Conservation (phyloP, 768 basidiomycete genomes). For the Boletus sensibilis region DNA sequence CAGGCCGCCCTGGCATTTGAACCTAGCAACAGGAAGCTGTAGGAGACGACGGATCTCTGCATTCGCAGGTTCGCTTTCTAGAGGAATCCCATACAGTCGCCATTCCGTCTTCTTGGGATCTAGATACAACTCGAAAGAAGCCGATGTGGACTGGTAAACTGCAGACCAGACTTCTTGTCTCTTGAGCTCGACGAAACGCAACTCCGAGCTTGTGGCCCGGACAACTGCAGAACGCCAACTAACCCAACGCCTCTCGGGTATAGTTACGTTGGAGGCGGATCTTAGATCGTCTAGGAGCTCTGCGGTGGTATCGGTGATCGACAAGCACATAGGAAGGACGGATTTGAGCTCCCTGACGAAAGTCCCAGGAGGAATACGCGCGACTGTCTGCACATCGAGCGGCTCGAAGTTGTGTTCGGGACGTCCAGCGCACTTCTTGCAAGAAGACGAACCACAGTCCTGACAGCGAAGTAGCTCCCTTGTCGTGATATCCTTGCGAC, state of each 20-base stretch:
- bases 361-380: conserved; percentile 66
- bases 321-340: conserved; percentile 82
- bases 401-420: conserved; percentile 78
- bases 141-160: conserved; percentile 69
- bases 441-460: conserved; percentile 78
- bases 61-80: conserved; percentile 68
- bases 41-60: conserved; percentile 75
- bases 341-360: conserved; percentile 81
- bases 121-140: conserved; percentile 71
- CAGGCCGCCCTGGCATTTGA: conserved; percentile 55
- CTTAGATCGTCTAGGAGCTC: conserved; percentile 53
- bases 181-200: conserved; percentile 82
- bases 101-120: conserved; percentile 80
- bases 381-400: conserved; percentile 49
- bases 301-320: conserved; percentile 49
- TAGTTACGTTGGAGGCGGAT: conserved; percentile 36
- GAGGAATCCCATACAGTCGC: conserved; percentile 76
- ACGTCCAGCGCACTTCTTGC: conserved; percentile 84
- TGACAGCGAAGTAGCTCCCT: conserved; percentile 63
- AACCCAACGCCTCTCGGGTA: conserved; percentile 60
- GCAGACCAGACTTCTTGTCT: conserved; percentile 88
- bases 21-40: conserved; percentile 73
- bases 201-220: conserved; percentile 55
- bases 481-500: conserved; percentile 72
- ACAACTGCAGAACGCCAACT: conserved; percentile 69